Conservation (phyloP, 768 basidiomycete genomes). For the Rhodotorula babjevae region DNA sequence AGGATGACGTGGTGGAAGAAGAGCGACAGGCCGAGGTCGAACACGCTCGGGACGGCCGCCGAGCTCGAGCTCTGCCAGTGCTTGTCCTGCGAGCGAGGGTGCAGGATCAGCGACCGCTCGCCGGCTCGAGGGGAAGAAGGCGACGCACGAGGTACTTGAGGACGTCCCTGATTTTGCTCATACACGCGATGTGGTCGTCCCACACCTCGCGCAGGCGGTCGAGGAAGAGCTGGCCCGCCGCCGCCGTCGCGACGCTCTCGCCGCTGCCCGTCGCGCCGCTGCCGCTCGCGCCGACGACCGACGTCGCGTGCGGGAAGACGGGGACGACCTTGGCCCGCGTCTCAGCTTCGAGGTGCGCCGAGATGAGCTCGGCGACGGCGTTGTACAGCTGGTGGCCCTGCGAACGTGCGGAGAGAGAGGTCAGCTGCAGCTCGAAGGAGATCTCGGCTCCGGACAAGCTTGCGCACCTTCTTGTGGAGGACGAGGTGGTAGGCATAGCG, state of each 20-base stretch:
- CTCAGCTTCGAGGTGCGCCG: conserved; percentile 74
- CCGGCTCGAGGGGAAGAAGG: neutral
- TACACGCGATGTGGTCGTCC: conserved; percentile 86
- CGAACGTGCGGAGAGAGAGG: neutral
- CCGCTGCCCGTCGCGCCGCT: conserved; percentile 4
- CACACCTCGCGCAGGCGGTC: conserved; percentile 78
- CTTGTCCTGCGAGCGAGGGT: conserved; percentile 63
- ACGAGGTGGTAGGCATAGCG: conserved; percentile 93
- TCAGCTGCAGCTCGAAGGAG: too few species aligned
- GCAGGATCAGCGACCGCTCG: neutral
- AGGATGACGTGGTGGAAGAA: conserved; percentile 70
- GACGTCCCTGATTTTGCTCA: conserved; percentile 81
- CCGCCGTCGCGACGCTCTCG: conserved; percentile 44
- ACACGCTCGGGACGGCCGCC: conserved; percentile 66
- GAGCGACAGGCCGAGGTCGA: conserved; percentile 72
- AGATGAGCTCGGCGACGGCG: conserved; percentile 71
- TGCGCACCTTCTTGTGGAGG: conserved; percentile 57
- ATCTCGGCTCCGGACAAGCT: too few species aligned
- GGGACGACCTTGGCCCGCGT: conserved; percentile 72
- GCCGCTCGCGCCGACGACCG: conserved; percentile 38
- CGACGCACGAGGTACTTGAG: conserved; percentile 87
- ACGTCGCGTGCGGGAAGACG: conserved; percentile 65
- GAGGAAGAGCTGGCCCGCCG: conserved; percentile 78
- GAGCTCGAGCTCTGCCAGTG: conserved; percentile 66
- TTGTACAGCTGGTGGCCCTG: conserved; percentile 79